A percentile compares a stretch with the other conserved stretches of the same genome.
Conservation (phyloP, 1,284 basidiomycete genomes). For the Pterula multifida region DNA sequence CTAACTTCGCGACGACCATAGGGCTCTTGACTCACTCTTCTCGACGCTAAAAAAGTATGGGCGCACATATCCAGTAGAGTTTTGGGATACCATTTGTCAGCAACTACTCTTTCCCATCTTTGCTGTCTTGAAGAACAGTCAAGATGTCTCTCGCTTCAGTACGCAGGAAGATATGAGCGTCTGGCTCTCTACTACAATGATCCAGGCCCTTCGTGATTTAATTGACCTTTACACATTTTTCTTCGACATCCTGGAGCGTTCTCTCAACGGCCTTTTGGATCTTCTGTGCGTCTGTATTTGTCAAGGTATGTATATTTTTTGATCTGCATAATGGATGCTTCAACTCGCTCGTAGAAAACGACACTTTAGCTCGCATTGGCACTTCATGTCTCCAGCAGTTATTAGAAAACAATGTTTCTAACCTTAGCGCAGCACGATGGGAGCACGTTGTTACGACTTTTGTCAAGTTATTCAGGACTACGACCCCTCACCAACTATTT, state of each 20-base stretch:
- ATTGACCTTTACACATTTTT: slow-evolving; percentile 96
- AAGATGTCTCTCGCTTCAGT: slow-evolving; percentile 85
- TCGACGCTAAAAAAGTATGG: slow-evolving; percentile 90
- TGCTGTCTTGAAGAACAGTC: slow-evolving; percentile 84
- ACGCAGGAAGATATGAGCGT: slow-evolving; percentile 99
- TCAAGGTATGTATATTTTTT: slow-evolving; percentile 78
- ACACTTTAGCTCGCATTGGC: slow-evolving; percentile 94
- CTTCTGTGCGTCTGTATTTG: slow-evolving; percentile 96
- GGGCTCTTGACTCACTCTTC: slow-evolving; percentile 93
- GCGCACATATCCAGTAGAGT: slow-evolving; percentile 76
- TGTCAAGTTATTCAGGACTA: slow-evolving; percentile 91
- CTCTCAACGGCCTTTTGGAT: slow-evolving; percentile 87
- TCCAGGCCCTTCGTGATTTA: slow-evolving; percentile 91
- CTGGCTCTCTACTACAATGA: slow-evolving; percentile 99
- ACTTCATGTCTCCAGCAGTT: slow-evolving; percentile 97
- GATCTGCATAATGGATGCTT: too few species aligned
- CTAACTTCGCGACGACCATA: slow-evolving; percentile 19
- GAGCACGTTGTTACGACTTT: slow-evolving; percentile 90
- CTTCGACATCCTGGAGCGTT: slow-evolving; percentile 85
- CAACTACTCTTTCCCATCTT: slow-evolving; percentile 99
- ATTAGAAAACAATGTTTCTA: slow-evolving; percentile 87
- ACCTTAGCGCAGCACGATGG: slow-evolving; percentile 81
- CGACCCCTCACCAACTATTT: slow-evolving; percentile 95
- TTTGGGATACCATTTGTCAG: slow-evolving; percentile 97
- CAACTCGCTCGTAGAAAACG: slow-evolving; percentile 72